Base-by-base conservation (phyloP, 225 moss, liverwort and hornwort genomes). In the Sphagnum contortum region DNA sequence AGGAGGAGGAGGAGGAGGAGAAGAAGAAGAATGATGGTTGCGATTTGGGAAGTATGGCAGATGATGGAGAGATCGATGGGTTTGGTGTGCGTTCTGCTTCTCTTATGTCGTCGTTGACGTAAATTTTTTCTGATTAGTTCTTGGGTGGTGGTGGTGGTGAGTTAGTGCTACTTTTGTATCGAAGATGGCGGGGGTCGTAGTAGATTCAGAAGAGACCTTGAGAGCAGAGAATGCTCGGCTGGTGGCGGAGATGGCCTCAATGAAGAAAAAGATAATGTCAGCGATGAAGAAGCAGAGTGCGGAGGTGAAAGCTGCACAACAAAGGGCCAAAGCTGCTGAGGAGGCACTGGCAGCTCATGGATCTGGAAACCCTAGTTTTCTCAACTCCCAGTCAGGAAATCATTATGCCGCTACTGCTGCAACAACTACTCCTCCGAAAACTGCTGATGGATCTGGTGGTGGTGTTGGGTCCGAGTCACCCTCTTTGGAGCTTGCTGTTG, bases 221-320 rank as follows among this genome's bases (percentile, higher is more conserved):
- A 85, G 80, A 76, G 85, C 81, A 65, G 89, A 92, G 75, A 89
- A 83, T 79, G 76, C 85, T 74, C 84, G 87, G 68, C 79, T 89
- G 57, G 72, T 74, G 60, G 74, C 84, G 5, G 89, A 94, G 63
- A 87, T 87, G 81, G 74, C 80, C 12, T 80, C 94, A 51, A 87
- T 91, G 94, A 94, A 86, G 76, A 89, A 92, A 73, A 89, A 88
- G 59, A 80, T 94, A 73, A 87, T 87, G 82, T 69, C 81, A 49
- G 91, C 89, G 3, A 73, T 91, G 77, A 94, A 89, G 74, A 94
- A 91, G 67, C 89, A 91, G 70, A 80, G 81, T 68, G 87, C 83
- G 5, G 94, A 94, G 70, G 77, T 94, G 11, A 81, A 87, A 70
- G 70, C 84, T 55, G 88, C 91, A 50, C 91, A 94, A 75, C 78